phyloP scores from a whole-genome alignment of 2,329 filamentous ascomycete genomes.

The Verruconis gallopava region DNA sequence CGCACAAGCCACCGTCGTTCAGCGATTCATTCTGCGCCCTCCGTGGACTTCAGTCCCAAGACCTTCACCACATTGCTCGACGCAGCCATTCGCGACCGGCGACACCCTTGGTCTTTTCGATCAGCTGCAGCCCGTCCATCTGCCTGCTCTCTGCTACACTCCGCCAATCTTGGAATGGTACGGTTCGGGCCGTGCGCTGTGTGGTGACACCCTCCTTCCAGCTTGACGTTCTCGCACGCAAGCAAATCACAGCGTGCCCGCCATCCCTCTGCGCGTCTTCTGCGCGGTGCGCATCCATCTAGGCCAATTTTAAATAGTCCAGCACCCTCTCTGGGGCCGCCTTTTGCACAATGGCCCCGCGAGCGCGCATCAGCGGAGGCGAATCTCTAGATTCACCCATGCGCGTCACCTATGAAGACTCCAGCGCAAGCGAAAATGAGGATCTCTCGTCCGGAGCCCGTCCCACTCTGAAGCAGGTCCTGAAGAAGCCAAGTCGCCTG shows the following conservation, averaged over 20 bases:
- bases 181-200: not conserved
- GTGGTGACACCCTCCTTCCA: not conserved
- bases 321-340: not conserved
- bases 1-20: not conserved
- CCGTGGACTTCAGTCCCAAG: not conserved
- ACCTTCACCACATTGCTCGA: not conserved
- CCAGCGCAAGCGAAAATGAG: constrained; percentile 7
- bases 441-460: not conserved
- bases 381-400: constrained; percentile 8
- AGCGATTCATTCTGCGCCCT: not conserved
- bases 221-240: not conserved
- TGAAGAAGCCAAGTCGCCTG: not conserved
- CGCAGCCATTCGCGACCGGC: not conserved
- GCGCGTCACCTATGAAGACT: constrained; percentile 7
- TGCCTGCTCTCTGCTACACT: not conserved
- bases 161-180: not conserved
- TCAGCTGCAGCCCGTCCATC: not conserved
- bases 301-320: not conserved
- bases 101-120: not conserved
- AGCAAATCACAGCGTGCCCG: not conserved
- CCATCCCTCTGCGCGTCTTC: not conserved
- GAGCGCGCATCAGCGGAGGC: constrained; percentile 3
- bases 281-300: not conserved
- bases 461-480: not conserved
- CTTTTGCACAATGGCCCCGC: constrained; percentile 5